Evolutionary conservation across 495 filamentous ascomycete species (phyloP).

Genomic region (Cercophora newfieldiana): DNA sequence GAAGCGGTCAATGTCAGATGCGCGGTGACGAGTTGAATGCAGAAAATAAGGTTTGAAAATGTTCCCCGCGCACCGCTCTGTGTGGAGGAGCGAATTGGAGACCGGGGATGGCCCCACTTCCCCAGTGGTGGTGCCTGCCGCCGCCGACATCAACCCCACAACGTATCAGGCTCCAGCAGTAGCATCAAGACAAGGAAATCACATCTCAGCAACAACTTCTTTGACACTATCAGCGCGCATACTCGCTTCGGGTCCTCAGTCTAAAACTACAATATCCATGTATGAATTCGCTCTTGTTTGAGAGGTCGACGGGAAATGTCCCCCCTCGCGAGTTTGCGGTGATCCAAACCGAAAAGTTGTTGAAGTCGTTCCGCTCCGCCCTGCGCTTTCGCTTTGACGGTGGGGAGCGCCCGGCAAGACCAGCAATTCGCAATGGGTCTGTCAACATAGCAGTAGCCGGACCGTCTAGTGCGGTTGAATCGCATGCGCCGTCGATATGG

Average conservation of each 20-base stretch:
- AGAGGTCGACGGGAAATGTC: constrained; percentile 66
- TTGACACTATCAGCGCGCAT: no score
- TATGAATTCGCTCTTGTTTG: constrained; percentile 77
- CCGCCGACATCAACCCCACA: not conserved
- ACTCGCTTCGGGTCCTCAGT: no score
- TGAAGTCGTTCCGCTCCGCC: constrained; percentile 56
- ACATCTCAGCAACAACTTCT: not conserved
- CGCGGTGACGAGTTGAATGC: not conserved
- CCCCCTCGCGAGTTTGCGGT: constrained; percentile 61
- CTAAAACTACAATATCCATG: constrained; percentile 1
- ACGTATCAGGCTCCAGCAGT: not conserved
- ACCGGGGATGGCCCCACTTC: not conserved
- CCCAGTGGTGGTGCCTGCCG: not conserved
- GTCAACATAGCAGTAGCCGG: constrained; percentile 15
- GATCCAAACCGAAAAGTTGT: constrained; percentile 60
- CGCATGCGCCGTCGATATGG: constrained; percentile 32
- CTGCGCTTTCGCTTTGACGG: constrained; percentile 68
- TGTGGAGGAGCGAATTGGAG: no score
- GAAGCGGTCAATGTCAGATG: not conserved
- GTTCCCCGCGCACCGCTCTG: not conserved
- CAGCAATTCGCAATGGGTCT: not conserved
- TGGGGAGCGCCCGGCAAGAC: constrained; percentile 40
- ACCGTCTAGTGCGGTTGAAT: not conserved
- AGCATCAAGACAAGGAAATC: not conserved
- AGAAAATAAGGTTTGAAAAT: not conserved